These are phyloP conservation scores for Xanthoconium stramineum DNA, from an alignment of 768 basidiomycete genomes.

Conservation along the genomic window DNA sequence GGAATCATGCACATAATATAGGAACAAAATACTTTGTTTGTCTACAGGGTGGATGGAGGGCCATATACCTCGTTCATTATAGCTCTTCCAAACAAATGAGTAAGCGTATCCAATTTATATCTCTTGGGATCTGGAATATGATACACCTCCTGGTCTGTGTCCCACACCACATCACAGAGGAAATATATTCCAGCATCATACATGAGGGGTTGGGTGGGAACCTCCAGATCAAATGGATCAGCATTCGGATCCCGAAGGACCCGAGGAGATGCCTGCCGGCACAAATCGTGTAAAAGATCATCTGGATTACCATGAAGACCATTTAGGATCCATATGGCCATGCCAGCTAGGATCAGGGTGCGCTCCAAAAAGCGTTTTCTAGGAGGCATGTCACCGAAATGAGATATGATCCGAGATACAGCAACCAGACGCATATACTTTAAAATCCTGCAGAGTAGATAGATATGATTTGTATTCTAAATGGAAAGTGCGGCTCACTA, in stretches of 20 bases:
- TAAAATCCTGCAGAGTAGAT: slow-evolving; percentile 1
- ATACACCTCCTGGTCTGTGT: no score
- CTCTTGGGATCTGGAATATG: no score
- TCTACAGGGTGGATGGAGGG: no score
- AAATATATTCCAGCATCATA: slow-evolving; percentile 4
- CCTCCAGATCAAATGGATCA: background rate
- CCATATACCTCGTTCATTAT: no score
- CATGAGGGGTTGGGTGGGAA: background rate
- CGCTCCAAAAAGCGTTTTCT: background rate
- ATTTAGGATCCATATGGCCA: slow-evolving; percentile 6
- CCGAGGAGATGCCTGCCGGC: background rate
- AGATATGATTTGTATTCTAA: background rate
- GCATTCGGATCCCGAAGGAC: background rate
- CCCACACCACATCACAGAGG: background rate
- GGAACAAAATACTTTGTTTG: no score
- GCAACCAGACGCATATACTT: background rate
- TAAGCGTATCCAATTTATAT: no score
- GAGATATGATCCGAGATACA: background rate
- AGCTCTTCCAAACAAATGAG: no score
- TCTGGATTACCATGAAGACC: background rate
- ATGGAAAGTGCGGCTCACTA: background rate
- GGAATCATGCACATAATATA: no score
- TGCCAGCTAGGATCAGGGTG: slow-evolving; percentile 1
- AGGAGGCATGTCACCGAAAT: no score
- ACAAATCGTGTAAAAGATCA: background rate